Percentiles rank a stretch among this genome's conserved stretches.
Conservation (phyloP, 1,139 yeast genomes). For the Taphrina deformans region DNA sequence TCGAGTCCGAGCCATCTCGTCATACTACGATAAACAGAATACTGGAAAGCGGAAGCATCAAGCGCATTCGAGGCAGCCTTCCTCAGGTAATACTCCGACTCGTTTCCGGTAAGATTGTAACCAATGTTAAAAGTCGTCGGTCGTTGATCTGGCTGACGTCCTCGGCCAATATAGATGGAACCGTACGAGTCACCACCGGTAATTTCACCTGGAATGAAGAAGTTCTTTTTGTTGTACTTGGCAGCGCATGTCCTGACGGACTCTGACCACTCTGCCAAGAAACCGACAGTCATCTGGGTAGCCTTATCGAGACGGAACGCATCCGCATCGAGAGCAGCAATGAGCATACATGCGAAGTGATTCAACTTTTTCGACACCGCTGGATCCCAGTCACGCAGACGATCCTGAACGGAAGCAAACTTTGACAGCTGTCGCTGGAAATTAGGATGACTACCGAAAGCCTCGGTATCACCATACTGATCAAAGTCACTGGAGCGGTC, state of each 20-base stretch:
- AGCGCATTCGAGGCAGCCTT: slow-evolving; percentile 12
- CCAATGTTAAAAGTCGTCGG: slow-evolving; percentile 12
- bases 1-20: slow-evolving; percentile 34
- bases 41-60: slow-evolving; percentile 36
- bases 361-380: slow-evolving; percentile 30
- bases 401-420: slow-evolving; percentile 37
- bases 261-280: slow-evolving; percentile 34
- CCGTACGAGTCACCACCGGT: slow-evolving; percentile 36
- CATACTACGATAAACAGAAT: slow-evolving; percentile 33
- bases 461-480: slow-evolving; percentile 37
- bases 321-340: slow-evolving; percentile 35
- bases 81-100: slow-evolving; percentile 30
- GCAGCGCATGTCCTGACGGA: slow-evolving; percentile 34
- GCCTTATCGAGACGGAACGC: slow-evolving; percentile 37
- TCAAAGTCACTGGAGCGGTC: slow-evolving; percentile 28
- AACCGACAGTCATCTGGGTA: slow-evolving; percentile 36
- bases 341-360: slow-evolving; percentile 34
- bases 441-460: slow-evolving; percentile 35
- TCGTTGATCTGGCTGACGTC: slow-evolving; percentile 36
- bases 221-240: slow-evolving; percentile 30
- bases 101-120: slow-evolving; percentile 26
- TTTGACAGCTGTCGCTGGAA: slow-evolving; percentile 37
- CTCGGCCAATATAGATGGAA: slow-evolving; percentile 35
- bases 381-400: slow-evolving; percentile 37
- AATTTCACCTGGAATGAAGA: slow-evolving; percentile 36